Conservation (phyloP, 164 flowering plant species). For the Chloranthus sessilifolius region DNA sequence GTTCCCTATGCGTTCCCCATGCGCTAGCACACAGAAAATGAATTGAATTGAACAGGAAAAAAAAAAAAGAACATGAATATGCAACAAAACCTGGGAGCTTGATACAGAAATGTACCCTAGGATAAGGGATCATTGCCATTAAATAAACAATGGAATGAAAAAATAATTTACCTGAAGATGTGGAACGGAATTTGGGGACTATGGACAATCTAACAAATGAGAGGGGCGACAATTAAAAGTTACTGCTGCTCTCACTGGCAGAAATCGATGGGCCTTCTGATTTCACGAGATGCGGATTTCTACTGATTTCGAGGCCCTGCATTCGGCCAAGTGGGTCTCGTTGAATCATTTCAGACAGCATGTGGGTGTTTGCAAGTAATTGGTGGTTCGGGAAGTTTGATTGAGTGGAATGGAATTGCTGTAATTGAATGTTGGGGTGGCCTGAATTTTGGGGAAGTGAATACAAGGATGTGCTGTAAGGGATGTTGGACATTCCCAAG, state of each 20-base stretch:
- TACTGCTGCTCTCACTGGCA: conserved; percentile 78
- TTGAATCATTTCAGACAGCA: conserved; percentile 52
- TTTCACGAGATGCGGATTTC: conserved; percentile 55
- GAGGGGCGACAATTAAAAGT: conserved; percentile 31
- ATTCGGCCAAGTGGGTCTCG: conserved; percentile 77
- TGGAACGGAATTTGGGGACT: conserved; percentile 20
- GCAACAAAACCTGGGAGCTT: conserved; percentile 5
- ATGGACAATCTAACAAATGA: conserved; percentile 42
- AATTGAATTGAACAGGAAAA: background rate
- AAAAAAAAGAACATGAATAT: conserved; percentile 3
- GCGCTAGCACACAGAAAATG: conserved; percentile 2
- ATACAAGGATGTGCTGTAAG: conserved; percentile 44
- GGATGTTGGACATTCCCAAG: conserved; percentile 56
- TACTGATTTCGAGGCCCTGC: conserved; percentile 81
- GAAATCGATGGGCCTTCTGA: conserved; percentile 77
- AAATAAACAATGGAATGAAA: conserved; percentile 18
- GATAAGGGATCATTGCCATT: background rate
- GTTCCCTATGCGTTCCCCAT: no score
- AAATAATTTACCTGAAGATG: conserved; percentile 11
- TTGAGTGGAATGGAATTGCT: conserved; percentile 46
- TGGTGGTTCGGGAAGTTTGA: conserved; percentile 39
- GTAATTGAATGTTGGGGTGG: conserved; percentile 35
- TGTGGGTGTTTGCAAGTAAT: conserved; percentile 28
- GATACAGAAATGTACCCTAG: background rate
- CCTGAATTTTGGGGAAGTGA: conserved; percentile 40